These are phyloP conservation scores for Endoconidiophora polonica DNA, from an alignment of 2,329 filamentous ascomycete species.

Conservation along the genomic window DNA sequence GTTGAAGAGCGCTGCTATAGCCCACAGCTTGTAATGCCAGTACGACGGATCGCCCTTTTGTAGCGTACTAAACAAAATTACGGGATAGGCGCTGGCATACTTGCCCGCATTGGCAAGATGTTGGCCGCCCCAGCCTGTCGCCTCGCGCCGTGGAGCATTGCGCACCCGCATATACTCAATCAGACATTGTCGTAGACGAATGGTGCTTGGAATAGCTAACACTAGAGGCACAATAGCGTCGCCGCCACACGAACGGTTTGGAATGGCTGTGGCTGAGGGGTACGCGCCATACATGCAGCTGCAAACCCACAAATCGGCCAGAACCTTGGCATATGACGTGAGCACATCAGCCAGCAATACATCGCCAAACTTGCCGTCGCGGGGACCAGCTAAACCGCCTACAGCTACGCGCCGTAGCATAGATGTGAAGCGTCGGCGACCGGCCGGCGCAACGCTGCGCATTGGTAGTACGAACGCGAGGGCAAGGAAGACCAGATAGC, in stretches of 20 bases:
- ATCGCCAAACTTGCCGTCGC: constrained; percentile 89
- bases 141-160: constrained; percentile 35
- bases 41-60: constrained; percentile 38
- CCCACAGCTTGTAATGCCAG: constrained; percentile 41
- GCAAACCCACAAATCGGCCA: constrained; percentile 76
- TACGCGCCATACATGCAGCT: constrained; percentile 72
- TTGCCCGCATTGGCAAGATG: constrained; percentile 90
- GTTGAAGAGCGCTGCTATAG: constrained; percentile 61
- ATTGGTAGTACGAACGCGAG: constrained; percentile 58
- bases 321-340: constrained; percentile 84
- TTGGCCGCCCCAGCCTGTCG: constrained; percentile 60
- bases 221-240: constrained; percentile 66
- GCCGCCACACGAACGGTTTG: constrained; percentile 69
- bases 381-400: constrained; percentile 69
- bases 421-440: constrained; percentile 57
- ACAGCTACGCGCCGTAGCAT: constrained; percentile 65
- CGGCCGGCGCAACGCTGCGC: constrained; percentile 47
- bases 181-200: constrained; percentile 80
- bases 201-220: constrained; percentile 65
- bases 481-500: constrained; percentile 58
- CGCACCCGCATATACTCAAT: constrained; percentile 68
- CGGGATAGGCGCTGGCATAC: constrained; percentile 86
- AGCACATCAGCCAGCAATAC: constrained; percentile 84
- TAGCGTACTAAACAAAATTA: constrained; percentile 64
- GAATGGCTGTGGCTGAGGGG: constrained; percentile 59